Conservation (phyloP, 306 rosid genomes). For the Calophaca sinica region DNA sequence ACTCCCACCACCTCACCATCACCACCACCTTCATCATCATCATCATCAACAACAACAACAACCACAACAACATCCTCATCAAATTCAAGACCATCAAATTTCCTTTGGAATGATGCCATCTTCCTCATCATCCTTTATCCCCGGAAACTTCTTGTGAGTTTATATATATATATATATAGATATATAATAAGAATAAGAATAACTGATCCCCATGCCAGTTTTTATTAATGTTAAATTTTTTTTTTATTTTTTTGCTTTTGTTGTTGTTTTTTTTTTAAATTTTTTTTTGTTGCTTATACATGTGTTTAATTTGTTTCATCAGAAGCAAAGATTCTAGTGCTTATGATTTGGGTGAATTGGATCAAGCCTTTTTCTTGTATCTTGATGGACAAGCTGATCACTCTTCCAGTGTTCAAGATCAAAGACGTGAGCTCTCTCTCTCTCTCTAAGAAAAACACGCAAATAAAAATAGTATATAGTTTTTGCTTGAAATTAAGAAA, state of each 20-base stretch:
- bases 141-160: slow-evolving; percentile 78
- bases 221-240: background rate
- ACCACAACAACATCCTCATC: background rate
- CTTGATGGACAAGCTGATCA: slow-evolving; percentile 79
- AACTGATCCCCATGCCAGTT: background rate
- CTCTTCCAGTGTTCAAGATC: slow-evolving; percentile 65
- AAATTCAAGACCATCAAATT: slow-evolving; percentile 51
- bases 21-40: background rate
- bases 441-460: background rate
- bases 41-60: too few species aligned
- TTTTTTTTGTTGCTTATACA: background rate
- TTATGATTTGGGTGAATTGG: slow-evolving; percentile 91
- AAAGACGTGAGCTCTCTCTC: slow-evolving; percentile 64
- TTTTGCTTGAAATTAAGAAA: slow-evolving; percentile 28
- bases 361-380: slow-evolving; percentile 90
- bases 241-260: background rate
- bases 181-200: background rate
- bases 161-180: background rate
- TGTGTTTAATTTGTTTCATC: background rate
- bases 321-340: slow-evolving; percentile 80
- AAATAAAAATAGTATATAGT: background rate
- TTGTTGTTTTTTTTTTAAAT: too few species aligned
- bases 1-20: slow-evolving; percentile 48
- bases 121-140: slow-evolving; percentile 66
- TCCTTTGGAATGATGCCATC: slow-evolving; percentile 78